These are phyloP conservation scores for Cryptosporidium andersoni DNA, from an alignment of 169 alveolate species.

Conservation along the genomic window DNA sequence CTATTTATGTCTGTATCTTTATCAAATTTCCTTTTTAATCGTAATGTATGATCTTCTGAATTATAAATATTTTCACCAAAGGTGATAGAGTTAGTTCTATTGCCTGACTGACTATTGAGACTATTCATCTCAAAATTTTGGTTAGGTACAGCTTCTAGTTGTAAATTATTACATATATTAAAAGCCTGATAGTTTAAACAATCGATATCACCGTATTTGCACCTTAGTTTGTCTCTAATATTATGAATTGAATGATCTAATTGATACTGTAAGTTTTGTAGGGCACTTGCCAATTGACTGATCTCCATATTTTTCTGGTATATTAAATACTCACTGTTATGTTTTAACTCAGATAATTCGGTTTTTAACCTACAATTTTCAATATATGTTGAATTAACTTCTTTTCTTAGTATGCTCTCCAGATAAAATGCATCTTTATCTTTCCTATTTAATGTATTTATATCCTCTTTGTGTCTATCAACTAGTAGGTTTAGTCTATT, in stretches of 20 bases:
- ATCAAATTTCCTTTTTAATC: no score
- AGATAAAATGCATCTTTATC: conserved; percentile 58
- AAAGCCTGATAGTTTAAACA: no score
- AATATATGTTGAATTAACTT: conserved; percentile 31
- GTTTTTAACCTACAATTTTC: conserved; percentile 26
- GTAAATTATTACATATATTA: no score
- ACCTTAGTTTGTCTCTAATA: conserved; percentile 28
- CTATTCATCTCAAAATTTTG: no score
- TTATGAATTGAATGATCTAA: conserved; percentile 39
- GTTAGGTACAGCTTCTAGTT: no score
- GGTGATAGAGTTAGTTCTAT: no score
- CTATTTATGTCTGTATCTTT: no score
- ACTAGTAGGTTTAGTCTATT: conserved; percentile 19
- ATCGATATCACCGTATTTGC: conserved; percentile 29
- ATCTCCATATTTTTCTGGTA: conserved; percentile 41
- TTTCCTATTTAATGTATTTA: conserved; percentile 33
- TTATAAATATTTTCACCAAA: no score
- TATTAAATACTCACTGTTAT: conserved; percentile 5
- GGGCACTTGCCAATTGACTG: conserved; percentile 12
- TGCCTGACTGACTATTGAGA: no score
- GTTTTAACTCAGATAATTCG: background rate
- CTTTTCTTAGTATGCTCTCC: conserved; percentile 42
- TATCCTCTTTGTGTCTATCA: conserved; percentile 41
- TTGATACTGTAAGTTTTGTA: conserved; percentile 38
- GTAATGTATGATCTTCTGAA: no score